phyloP scores from a whole-genome alignment of 805 yeast species.

The Metschnikowia borealis region DNA sequence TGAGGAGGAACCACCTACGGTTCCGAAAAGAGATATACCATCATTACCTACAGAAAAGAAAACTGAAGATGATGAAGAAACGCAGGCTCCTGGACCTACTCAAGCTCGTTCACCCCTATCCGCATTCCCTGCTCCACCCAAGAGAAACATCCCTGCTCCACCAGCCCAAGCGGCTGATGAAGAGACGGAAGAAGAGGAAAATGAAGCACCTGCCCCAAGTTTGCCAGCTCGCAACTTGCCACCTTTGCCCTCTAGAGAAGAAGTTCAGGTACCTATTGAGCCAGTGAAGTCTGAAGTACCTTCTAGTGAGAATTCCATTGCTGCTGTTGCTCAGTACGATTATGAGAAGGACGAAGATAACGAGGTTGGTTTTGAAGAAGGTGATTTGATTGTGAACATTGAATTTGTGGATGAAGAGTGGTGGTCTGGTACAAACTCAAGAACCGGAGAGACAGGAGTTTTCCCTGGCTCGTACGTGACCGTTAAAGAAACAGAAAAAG shows the following conservation, averaged over 20 bases:
- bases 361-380: slow-evolving; percentile 64
- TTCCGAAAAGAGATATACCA: not conserved
- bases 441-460: slow-evolving; percentile 48
- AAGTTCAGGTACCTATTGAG: not conserved
- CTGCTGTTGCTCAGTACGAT: slow-evolving; percentile 81
- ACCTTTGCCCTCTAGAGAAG: slow-evolving; percentile 16
- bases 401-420: slow-evolving; percentile 73
- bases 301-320: slow-evolving; percentile 16
- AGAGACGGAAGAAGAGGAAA: not conserved
- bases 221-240: slow-evolving; percentile 15
- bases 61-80: slow-evolving; percentile 13
- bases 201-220: slow-evolving; percentile 12
- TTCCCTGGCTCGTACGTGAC: slow-evolving; percentile 56
- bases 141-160: slow-evolving; percentile 19
- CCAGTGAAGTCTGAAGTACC: not conserved
- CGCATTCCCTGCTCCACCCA: slow-evolving; percentile 17
- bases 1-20: slow-evolving; percentile 6
- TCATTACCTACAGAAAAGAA: not conserved
- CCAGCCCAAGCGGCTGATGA: slow-evolving; percentile 14
- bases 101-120: not conserved
- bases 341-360: slow-evolving; percentile 73
- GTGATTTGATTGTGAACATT: slow-evolving; percentile 61
- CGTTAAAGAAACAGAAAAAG: slow-evolving; percentile 19
- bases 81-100: slow-evolving; percentile 1
- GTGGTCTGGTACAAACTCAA: slow-evolving; percentile 48